Conservation (phyloP, 2,329 filamentous ascomycete genomes). For the Fonsecaea pedrosoi region DNA sequence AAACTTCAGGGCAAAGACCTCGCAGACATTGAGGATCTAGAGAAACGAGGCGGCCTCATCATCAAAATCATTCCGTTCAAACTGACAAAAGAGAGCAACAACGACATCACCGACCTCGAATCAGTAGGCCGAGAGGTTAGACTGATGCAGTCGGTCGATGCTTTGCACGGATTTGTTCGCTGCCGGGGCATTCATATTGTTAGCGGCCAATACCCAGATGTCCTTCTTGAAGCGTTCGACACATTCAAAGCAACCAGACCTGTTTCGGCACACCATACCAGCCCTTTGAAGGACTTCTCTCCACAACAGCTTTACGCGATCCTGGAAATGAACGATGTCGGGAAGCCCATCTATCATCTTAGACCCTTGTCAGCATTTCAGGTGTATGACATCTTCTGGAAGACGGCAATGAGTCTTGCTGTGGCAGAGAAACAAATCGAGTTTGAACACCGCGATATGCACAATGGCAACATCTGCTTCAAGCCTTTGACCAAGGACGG, state of each 20-base stretch:
- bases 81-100: constrained; percentile 26
- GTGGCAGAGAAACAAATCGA: constrained; percentile 65
- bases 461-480: constrained; percentile 71
- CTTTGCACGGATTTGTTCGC: constrained; percentile 67
- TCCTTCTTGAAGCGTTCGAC: constrained; percentile 57
- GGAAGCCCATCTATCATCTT: constrained; percentile 57
- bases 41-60: constrained; percentile 51
- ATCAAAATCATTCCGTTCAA: constrained; percentile 57
- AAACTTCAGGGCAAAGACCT: constrained; percentile 51
- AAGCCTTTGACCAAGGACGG: constrained; percentile 48
- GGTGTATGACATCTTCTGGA: constrained; percentile 71
- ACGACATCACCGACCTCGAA: constrained; percentile 44
- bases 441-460: constrained; percentile 72
- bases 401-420: constrained; percentile 66
- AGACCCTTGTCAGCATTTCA: constrained; percentile 52
- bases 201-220: constrained; percentile 60
- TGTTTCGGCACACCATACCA: background rate
- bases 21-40: constrained; percentile 45
- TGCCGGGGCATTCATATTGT: constrained; percentile 66
- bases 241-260: constrained; percentile 47
- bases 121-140: constrained; percentile 59
- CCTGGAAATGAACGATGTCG: constrained; percentile 71
- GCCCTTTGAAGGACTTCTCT: constrained; percentile 26
- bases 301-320: constrained; percentile 67
- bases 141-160: constrained; percentile 64